Evolutionary conservation across 352 stramenopile genomes (phyloP), one percentile per base, ranked within the genome.

Genomic region (Pythium oligandrum): DNA sequence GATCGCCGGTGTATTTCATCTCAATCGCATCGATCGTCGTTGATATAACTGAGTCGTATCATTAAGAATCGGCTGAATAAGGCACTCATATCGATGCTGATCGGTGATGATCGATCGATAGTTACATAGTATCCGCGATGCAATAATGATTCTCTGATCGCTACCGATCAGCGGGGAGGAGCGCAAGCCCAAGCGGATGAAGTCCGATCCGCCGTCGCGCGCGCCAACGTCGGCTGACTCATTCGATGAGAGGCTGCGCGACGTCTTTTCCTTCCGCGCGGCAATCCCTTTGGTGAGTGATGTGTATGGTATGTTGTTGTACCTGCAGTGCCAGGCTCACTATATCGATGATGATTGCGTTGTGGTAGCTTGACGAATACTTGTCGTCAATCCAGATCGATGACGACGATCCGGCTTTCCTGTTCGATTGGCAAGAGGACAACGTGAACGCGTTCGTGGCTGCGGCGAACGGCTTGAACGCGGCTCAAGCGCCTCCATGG

Each of bases 161-260:
- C n/a, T n/a, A n/a, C n/a, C n/a, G n/a, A n/a, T n/a, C n/a, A n/a
- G n/a, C n/a, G n/a, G 44, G 30, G 48, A 55, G 1, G 3, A 44
- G 36, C 53, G n/a, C n/a, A n/a, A n/a, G n/a, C n/a, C n/a, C n/a
- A n/a, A 52, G 44, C 8, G 43, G 36, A 57, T 61, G 51, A 55
- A 55, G 46, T 57, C 47, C 31, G 36, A 45, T 53, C 43, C 51
- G n/a, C 35, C 40, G 31, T 53, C 51, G 9, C 51, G 35, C n/a
- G 57, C 50, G 50, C 47, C 32, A 52, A 51, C 37, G 45, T 50
- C 52, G 47, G 58, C 30, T 53, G 52, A 50, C 1, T 56, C 43
- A 42, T 65, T 65, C 46, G 46, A 51, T 31, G 46, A 39, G 32
- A 51, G 46, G 46, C 46, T 51, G 17, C 46, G n/a, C n/a, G n/a